Evolutionary conservation across 257 asterid species (phyloP).

Genomic region (Verbena officinalis): DNA sequence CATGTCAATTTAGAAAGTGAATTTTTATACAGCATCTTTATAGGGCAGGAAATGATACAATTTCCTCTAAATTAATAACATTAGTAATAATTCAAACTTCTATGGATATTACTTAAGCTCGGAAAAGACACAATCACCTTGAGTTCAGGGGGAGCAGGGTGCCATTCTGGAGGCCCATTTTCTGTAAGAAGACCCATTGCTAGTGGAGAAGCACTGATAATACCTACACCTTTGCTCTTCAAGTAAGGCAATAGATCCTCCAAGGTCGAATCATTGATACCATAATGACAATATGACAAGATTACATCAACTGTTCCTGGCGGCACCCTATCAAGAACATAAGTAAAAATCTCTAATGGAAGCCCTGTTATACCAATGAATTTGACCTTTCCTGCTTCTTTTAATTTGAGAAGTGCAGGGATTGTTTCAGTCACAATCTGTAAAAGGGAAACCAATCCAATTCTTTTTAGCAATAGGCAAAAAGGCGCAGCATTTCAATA

Average conservation of each 20-base stretch:
- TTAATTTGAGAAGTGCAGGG: conserved; percentile 83
- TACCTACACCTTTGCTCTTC: conserved; percentile 92
- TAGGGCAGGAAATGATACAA: too few relatives aligned
- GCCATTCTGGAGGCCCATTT: conserved; percentile 94
- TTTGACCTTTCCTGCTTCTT: conserved; percentile 79
- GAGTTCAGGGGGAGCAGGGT: conserved; percentile 90
- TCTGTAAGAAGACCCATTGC: conserved; percentile 99
- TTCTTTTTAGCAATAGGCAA: neutral
- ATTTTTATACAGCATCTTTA: too few relatives aligned
- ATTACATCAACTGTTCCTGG: conserved; percentile 82
- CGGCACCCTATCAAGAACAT: conserved; percentile 82
- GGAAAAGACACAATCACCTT: conserved; percentile 51
- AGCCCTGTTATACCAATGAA: conserved; percentile 96
- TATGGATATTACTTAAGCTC: neutral
- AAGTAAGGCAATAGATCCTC: conserved; percentile 83
- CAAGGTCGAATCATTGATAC: conserved; percentile 75
- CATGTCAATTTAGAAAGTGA: neutral
- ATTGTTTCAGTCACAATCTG: conserved; percentile 95
- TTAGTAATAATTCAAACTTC: neutral
- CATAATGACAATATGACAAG: conserved; percentile 90
- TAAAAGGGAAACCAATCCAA: conserved; percentile 30
- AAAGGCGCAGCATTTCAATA: neutral
- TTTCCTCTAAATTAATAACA: neutral
- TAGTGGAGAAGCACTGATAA: conserved; percentile 93
- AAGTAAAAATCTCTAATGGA: conserved; percentile 74